A percentile compares a stretch with the other conserved stretches of the same genome.
These are phyloP conservation scores for Phanerochaete carnosa DNA, from an alignment of 768 basidiomycete genomes.

Conservation along the genomic window DNA sequence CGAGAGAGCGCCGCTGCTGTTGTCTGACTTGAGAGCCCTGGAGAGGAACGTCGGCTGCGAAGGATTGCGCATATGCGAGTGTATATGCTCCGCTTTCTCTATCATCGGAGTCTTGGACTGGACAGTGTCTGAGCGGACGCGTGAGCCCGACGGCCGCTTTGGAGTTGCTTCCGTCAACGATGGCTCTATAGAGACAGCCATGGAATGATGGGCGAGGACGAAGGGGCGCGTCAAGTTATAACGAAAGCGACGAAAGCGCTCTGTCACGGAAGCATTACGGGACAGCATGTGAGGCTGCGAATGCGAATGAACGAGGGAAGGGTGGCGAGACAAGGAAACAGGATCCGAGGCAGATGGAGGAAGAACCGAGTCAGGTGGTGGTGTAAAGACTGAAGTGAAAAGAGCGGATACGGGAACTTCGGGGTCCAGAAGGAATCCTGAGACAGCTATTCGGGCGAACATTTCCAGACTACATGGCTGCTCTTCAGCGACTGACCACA, in stretches of 20 bases:
- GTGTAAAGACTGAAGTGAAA: constrained; percentile 38
- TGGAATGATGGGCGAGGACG: constrained; percentile 33
- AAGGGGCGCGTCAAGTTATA: constrained; percentile 54
- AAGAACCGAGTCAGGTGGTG: constrained; percentile 24
- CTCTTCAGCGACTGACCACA: constrained; percentile 1
- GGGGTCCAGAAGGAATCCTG: constrained; percentile 86
- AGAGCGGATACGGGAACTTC: constrained; percentile 54
- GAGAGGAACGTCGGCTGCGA: constrained; percentile 50
- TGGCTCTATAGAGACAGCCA: background rate
- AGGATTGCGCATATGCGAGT: constrained; percentile 40
- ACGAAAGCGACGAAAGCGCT: constrained; percentile 42
- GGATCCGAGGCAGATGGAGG: constrained; percentile 15
- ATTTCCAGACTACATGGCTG: constrained; percentile 65
- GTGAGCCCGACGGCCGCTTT: background rate
- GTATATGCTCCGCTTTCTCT: constrained; percentile 35
- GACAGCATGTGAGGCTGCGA: constrained; percentile 34
- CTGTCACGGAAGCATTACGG: constrained; percentile 44
- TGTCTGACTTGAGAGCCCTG: constrained; percentile 42
- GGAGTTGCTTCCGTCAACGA: constrained; percentile 15
- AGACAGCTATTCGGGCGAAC: constrained; percentile 83
- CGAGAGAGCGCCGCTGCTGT: constrained; percentile 39
- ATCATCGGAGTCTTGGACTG: constrained; percentile 29
- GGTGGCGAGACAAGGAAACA: constrained; percentile 22
- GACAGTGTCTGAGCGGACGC: constrained; percentile 28
- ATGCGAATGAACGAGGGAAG: constrained; percentile 21